Evolutionary conservation across 129 eudicot species (phyloP).

Genomic region (Arctium minus): DNA sequence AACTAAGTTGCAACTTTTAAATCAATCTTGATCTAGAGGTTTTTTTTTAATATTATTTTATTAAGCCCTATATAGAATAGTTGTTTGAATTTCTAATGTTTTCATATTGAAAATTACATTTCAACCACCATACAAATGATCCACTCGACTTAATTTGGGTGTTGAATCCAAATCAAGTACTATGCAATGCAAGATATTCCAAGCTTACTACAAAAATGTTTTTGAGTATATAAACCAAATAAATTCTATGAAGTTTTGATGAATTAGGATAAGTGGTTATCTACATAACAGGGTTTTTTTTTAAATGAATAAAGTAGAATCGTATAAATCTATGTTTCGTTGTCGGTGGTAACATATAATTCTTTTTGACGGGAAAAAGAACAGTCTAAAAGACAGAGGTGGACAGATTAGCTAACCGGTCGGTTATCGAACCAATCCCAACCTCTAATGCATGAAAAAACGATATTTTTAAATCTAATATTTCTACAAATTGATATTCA

Average conservation of each 20-base stretch:
- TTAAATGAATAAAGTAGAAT: background rate
- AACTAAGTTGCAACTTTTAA: background rate
- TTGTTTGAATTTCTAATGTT: background rate
- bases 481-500: no score
- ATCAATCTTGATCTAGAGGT: background rate
- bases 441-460: background rate
- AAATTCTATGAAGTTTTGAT: background rate
- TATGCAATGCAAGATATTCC: background rate
- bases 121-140: background rate
- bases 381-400: no score
- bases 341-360: no score
- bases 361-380: no score
- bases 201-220: no score
- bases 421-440: background rate
- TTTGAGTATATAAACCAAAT: background rate
- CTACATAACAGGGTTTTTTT: background rate
- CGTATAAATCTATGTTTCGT: no score
- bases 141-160: background rate
- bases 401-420: background rate
- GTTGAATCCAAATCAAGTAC: background rate
- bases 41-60: background rate
- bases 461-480: background rate
- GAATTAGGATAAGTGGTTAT: no score
- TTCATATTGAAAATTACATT: background rate
- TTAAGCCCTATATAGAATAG: background rate